Percentiles rank a stretch among this genome's conserved stretches.
phyloP scores from a whole-genome alignment of 2,329 filamentous ascomycete species.

The Nectriaceae sp. region DNA sequence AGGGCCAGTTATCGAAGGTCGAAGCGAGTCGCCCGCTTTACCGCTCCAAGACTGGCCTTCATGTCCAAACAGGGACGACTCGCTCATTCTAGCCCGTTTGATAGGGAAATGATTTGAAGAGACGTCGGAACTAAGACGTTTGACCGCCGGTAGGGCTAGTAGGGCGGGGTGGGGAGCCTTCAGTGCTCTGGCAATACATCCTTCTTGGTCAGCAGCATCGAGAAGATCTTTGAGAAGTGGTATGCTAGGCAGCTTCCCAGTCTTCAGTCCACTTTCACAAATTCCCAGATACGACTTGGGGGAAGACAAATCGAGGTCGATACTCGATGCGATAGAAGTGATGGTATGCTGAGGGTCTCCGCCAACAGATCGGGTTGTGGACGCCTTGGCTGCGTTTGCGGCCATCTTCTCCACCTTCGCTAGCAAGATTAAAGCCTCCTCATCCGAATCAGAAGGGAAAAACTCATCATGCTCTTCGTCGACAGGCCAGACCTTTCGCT shows the following conservation, averaged over 20 bases:
- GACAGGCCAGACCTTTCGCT: conserved; percentile 53
- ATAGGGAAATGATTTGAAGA: conserved; percentile 5
- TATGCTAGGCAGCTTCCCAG: conserved; percentile 38
- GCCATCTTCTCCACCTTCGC: conserved; percentile 15
- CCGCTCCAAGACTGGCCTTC: too few relatives aligned
- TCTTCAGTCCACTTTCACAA: conserved; percentile 43
- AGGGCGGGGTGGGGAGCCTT: conserved; percentile 5
- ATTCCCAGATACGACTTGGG: conserved; percentile 35
- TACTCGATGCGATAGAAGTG: conserved; percentile 11
- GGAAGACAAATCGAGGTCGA: conserved; percentile 1
- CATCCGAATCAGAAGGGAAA: conserved; percentile 56
- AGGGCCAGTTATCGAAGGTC: too few relatives aligned
- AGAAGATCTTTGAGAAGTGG: conserved; percentile 42
- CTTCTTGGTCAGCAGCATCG: conserved; percentile 42
- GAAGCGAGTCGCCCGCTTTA: too few relatives aligned
- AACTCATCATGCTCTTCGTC: conserved; percentile 50
- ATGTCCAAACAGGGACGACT: too few relatives aligned
- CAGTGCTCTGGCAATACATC: conserved; percentile 26
- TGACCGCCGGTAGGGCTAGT: background rate
- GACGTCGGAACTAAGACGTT: conserved; percentile 10
- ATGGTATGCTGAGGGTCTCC: background rate
- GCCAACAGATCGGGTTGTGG: background rate
- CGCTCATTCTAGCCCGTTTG: conserved; percentile 12
- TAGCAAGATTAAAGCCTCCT: conserved; percentile 41
- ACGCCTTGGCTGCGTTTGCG: conserved; percentile 2